phyloP scores from a whole-genome alignment of 345 rosid species.

The Melastoma malabathricum region DNA sequence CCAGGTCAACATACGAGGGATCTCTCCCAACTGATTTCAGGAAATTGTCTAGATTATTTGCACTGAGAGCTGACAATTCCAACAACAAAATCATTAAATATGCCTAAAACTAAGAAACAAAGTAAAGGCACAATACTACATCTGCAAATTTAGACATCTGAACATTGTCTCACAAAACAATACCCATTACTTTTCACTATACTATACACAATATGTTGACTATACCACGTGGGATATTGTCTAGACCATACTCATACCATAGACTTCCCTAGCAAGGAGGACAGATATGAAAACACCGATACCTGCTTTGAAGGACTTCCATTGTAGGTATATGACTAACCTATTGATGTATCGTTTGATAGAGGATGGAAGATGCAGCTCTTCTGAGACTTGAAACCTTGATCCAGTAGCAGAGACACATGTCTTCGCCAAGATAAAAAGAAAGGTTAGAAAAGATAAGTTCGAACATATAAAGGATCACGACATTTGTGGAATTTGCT shows the following conservation, averaged over 20 bases:
- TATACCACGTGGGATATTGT: too few species aligned
- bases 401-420: constrained; percentile 68
- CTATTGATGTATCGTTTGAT: constrained; percentile 62
- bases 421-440: constrained; percentile 23
- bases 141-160: too few species aligned
- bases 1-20: constrained; percentile 55
- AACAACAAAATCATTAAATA: too few species aligned
- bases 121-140: too few species aligned
- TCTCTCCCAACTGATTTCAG: constrained; percentile 58
- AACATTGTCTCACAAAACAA: too few species aligned
- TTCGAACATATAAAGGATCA: neutral
- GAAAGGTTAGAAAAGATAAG: neutral
- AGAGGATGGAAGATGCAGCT: constrained; percentile 82
- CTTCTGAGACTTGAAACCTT: constrained; percentile 46
- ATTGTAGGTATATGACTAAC: constrained; percentile 25
- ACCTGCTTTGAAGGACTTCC: neutral
- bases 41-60: constrained; percentile 57
- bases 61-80: constrained; percentile 38
- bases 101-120: too few species aligned
- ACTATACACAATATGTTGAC: too few species aligned
- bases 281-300: neutral
- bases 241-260: too few species aligned
- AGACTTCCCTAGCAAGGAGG: too few species aligned
- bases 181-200: too few species aligned
- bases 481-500: too few species aligned